Evolutionary conservation across 2,329 filamentous ascomycete genomes (phyloP).

Genomic region (Huntiella omanensis): DNA sequence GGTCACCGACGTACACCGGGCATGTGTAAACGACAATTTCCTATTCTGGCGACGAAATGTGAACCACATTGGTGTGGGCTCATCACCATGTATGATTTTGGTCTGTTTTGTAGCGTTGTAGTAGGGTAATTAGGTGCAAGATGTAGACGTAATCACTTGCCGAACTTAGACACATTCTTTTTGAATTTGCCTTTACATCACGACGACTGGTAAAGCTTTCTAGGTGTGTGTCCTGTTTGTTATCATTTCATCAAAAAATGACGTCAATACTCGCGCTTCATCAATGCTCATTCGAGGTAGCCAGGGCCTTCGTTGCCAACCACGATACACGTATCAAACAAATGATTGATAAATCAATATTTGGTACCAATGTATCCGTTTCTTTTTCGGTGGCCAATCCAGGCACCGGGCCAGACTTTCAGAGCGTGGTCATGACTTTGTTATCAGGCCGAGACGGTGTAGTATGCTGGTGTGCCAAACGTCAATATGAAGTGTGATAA

Average conservation of each 20-base stretch:
- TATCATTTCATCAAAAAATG: not conserved
- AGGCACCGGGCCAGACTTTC: slow-evolving; percentile 1
- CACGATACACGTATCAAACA: slow-evolving; percentile 10
- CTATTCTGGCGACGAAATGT: no score
- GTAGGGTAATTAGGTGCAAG: no score
- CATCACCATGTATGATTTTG: no score
- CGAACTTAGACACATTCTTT: no score
- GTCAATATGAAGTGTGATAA: not conserved
- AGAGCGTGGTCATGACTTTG: slow-evolving; percentile 5
- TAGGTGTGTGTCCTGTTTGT: no score
- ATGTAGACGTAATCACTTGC: no score
- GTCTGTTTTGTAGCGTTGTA: no score
- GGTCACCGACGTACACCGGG: no score
- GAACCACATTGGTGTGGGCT: no score
- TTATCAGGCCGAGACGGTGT: slow-evolving; percentile 4
- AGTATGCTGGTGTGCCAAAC: not conserved
- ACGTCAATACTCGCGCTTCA: slow-evolving; percentile 4
- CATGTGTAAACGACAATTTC: no score
- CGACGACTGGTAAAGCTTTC: no score
- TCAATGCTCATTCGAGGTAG: slow-evolving; percentile 5
- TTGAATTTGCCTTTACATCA: no score
- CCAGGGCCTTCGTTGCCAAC: slow-evolving; percentile 9
- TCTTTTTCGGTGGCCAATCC: slow-evolving; percentile 1
- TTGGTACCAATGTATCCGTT: slow-evolving; percentile 6
- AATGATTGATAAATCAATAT: slow-evolving; percentile 7